phyloP scores from a whole-genome alignment of 306 rosid genomes.

The Malus asiatica region DNA sequence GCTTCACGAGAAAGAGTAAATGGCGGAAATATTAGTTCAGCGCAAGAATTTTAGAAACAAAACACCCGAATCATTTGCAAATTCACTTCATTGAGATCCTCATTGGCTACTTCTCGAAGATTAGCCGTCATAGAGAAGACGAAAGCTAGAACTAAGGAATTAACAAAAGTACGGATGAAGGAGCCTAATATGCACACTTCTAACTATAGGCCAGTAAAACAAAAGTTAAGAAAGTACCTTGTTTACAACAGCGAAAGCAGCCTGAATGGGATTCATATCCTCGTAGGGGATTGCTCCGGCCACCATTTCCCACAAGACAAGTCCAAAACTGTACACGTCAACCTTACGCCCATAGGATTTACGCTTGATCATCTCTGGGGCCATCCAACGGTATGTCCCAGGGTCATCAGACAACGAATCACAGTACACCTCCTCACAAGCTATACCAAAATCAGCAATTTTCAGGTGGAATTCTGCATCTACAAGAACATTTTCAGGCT shows the following conservation, averaged over 20 bases:
- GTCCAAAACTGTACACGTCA: slow-evolving; percentile 91
- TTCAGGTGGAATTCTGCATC: slow-evolving; percentile 50
- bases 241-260: slow-evolving; percentile 90
- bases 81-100: not conserved
- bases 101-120: not conserved
- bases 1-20: not conserved
- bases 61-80: not conserved
- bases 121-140: not conserved
- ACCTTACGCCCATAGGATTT: slow-evolving; percentile 77
- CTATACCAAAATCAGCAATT: slow-evolving; percentile 94
- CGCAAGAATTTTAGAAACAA: not conserved
- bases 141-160: not conserved
- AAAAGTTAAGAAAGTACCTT: slow-evolving; percentile 42
- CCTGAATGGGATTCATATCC: slow-evolving; percentile 93
- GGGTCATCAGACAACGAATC: slow-evolving; percentile 82
- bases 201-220: not conserved
- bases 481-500: slow-evolving; percentile 86
- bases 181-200: not conserved
- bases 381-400: slow-evolving; percentile 99
- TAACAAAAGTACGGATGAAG: too few species aligned
- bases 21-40: not conserved
- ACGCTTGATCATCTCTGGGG: slow-evolving; percentile 95
- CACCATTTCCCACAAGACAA: slow-evolving; percentile 87
- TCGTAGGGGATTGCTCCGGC: slow-evolving; percentile 79
- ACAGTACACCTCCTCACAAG: slow-evolving; percentile 69